These are phyloP conservation scores for Corniculantispora saksenae DNA, from an alignment of 2,329 filamentous ascomycete species.

Conservation along the genomic window DNA sequence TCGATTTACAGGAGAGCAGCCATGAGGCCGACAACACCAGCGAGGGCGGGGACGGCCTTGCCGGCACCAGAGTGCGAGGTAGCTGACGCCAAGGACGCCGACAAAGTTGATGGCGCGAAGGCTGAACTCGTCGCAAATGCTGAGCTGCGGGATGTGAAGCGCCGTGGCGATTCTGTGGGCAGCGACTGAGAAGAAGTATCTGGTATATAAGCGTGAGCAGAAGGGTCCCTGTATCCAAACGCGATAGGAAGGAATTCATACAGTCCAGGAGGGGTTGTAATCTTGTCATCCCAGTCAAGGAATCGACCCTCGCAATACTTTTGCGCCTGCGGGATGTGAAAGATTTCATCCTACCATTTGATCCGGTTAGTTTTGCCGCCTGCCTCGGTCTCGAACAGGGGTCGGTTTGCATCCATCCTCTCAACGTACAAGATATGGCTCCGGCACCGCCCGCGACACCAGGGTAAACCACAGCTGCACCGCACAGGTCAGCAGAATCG, in stretches of 20 bases:
- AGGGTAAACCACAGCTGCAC: slow-evolving; percentile 38
- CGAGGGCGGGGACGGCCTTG: slow-evolving; percentile 55
- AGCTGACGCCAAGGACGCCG: slow-evolving; percentile 39
- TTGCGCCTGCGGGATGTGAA: slow-evolving; percentile 89
- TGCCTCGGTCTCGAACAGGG: not conserved
- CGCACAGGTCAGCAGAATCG: slow-evolving; percentile 15
- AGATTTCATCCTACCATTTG: slow-evolving; percentile 70
- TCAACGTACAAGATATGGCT: slow-evolving; percentile 55
- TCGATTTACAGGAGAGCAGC: slow-evolving; percentile 59
- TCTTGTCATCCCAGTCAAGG: slow-evolving; percentile 88
- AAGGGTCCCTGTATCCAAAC: not conserved
- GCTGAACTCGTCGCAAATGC: slow-evolving; percentile 31
- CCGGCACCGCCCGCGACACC: slow-evolving; percentile 43
- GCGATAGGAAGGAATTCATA: slow-evolving; percentile 41
- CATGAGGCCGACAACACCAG: slow-evolving; percentile 60
- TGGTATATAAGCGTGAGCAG: slow-evolving; percentile 25
- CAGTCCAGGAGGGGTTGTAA: slow-evolving; percentile 92
- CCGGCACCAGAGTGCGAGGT: slow-evolving; percentile 54
- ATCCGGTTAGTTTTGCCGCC: not conserved
- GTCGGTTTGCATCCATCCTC: not conserved
- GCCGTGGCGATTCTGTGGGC: not conserved
- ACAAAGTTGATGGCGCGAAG: slow-evolving; percentile 53
- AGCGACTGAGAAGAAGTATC: slow-evolving; percentile 46
- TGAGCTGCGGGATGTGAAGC: slow-evolving; percentile 9
- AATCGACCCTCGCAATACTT: slow-evolving; percentile 78